phyloP scores from a whole-genome alignment of 2,329 filamentous ascomycete species.

The Epichloe sibirici region DNA sequence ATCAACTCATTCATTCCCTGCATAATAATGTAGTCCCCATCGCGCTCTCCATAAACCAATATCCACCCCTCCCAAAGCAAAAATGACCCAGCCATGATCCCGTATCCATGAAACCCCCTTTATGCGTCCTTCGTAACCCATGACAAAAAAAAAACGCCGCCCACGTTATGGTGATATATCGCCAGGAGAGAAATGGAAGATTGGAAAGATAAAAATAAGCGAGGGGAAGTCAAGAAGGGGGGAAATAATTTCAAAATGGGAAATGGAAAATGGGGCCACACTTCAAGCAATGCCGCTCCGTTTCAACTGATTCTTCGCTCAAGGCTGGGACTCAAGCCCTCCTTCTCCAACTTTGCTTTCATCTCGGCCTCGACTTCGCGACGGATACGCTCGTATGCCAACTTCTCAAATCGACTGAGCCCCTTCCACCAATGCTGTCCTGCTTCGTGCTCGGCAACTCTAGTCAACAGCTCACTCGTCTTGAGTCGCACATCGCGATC shows the following conservation, averaged over 20 bases:
- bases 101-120: slow-evolving; percentile 6
- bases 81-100: not conserved
- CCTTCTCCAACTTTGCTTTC: slow-evolving; percentile 33
- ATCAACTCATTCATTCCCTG: too few relatives aligned
- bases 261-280: not conserved
- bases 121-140: not conserved
- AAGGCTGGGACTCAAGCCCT: slow-evolving; percentile 25
- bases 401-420: slow-evolving; percentile 76
- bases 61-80: not conserved
- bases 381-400: slow-evolving; percentile 71
- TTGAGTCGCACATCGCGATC: slow-evolving; percentile 65
- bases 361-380: slow-evolving; percentile 47
- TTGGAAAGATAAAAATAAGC: not conserved
- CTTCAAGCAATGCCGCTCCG: not conserved
- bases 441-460: slow-evolving; percentile 75
- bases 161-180: slow-evolving; percentile 3
- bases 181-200: not conserved
- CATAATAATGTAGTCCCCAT: too few relatives aligned
- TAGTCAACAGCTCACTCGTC: slow-evolving; percentile 68
- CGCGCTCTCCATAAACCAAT: too few relatives aligned
- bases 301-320: slow-evolving; percentile 39
- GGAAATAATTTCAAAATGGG: not conserved
- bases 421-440: slow-evolving; percentile 87
- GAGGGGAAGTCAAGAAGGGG: not conserved
- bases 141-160: slow-evolving; percentile 3